Evolutionary conservation across 768 basidiomycete genomes (phyloP).

Genomic region (Auriscalpium orientale): DNA sequence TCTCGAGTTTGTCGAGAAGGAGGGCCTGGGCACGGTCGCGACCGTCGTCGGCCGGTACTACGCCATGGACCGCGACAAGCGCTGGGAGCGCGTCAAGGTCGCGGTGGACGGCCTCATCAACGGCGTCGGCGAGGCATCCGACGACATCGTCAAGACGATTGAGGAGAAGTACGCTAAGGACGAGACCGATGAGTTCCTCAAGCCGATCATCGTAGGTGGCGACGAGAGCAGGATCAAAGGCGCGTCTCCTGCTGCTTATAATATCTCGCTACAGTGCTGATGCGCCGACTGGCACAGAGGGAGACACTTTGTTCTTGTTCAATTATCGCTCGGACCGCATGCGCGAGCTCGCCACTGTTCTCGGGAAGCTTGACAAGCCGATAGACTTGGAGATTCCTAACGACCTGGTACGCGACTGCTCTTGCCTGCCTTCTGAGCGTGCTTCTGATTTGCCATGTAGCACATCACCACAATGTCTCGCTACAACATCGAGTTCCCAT

Average conservation of each 20-base stretch:
- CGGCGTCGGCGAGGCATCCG: conserved; percentile 54
- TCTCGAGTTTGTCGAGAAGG: conserved; percentile 68
- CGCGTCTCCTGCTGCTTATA: conserved; percentile 22
- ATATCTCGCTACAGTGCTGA: background rate
- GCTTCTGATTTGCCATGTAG: conserved; percentile 27
- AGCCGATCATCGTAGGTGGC: conserved; percentile 85
- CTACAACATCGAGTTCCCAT: conserved; percentile 89
- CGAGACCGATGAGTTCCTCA: conserved; percentile 92
- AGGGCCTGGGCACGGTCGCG: conserved; percentile 72
- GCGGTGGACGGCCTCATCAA: conserved; percentile 76
- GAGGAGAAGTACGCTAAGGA: conserved; percentile 75
- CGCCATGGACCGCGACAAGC: conserved; percentile 95
- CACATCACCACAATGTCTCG: conserved; percentile 89
- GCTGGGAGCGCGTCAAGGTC: conserved; percentile 90
- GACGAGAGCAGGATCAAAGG: conserved; percentile 76
- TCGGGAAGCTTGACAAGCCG: conserved; percentile 78
- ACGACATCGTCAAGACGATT: conserved; percentile 56
- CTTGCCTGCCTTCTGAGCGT: no score
- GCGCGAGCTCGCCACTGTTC: conserved; percentile 80
- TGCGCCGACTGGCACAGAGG: conserved; percentile 36
- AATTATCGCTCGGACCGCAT: conserved; percentile 97
- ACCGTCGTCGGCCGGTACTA: conserved; percentile 90
- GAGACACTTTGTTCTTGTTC: conserved; percentile 91
- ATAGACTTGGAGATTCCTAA: conserved; percentile 78
- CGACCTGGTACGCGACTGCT: conserved; percentile 50